These are phyloP conservation scores for Neopestalotiopsis clavispora DNA, from an alignment of 2,329 filamentous ascomycete species.

Conservation along the genomic window DNA sequence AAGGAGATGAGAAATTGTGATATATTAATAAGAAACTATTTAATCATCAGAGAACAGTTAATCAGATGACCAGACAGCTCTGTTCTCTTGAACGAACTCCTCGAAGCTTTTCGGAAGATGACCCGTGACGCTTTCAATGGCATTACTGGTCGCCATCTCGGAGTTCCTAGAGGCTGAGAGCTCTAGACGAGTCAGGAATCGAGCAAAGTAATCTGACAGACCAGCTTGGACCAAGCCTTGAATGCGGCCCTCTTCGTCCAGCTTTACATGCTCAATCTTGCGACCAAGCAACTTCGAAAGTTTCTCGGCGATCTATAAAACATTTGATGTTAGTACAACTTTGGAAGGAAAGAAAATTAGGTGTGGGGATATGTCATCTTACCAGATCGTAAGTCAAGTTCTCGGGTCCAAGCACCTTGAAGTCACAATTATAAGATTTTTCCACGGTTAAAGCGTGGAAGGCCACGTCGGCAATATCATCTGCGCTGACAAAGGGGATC, in stretches of 20 bases:
- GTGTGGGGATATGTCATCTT: background rate
- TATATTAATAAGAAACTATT: no score
- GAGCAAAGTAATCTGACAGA: slow-evolving; percentile 24
- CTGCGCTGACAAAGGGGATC: slow-evolving; percentile 28
- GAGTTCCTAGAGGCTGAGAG: slow-evolving; percentile 22
- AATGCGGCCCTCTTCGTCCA: slow-evolving; percentile 22
- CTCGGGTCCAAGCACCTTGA: slow-evolving; percentile 25
- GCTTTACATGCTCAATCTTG: slow-evolving; percentile 29
- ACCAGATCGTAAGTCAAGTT: slow-evolving; percentile 23
- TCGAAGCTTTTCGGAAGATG: slow-evolving; percentile 25
- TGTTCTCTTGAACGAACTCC: slow-evolving; percentile 5
- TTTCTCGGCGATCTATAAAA: slow-evolving; percentile 25
- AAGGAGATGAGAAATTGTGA: no score
- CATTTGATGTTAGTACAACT: background rate
- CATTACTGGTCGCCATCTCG: slow-evolving; percentile 23
- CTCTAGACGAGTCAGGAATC: slow-evolving; percentile 24
- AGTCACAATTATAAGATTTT: slow-evolving; percentile 27
- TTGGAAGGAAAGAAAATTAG: background rate
- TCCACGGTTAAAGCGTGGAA: slow-evolving; percentile 26
- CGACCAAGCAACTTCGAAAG: slow-evolving; percentile 27
- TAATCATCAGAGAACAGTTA: background rate
- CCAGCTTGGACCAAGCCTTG: slow-evolving; percentile 22
- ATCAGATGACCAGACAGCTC: background rate
- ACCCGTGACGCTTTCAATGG: slow-evolving; percentile 25
- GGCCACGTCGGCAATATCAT: slow-evolving; percentile 26